A percentile compares a stretch with the other conserved stretches of the same genome.
Evolutionary conservation across 176 grass and related monocot genomes (phyloP).

Genomic region (Triticum monococcum): DNA sequence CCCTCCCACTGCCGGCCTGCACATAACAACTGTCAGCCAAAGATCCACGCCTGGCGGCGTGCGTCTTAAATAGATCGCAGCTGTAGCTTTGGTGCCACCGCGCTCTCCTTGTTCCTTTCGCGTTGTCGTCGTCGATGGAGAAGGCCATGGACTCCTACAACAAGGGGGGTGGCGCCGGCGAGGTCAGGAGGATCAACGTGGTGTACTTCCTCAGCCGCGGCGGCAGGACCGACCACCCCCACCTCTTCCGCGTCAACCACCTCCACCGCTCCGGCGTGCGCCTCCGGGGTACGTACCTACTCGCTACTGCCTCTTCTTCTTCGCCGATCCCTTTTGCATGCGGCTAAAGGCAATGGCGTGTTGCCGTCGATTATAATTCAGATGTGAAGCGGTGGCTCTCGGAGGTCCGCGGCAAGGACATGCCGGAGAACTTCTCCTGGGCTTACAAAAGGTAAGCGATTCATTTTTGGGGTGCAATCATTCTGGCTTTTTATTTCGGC

Average conservation of each 20-base stretch:
- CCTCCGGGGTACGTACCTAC: slow-evolving; percentile 43
- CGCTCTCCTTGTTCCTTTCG: not conserved
- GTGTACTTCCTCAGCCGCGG: slow-evolving; percentile 68
- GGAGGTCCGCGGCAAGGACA: slow-evolving; percentile 65
- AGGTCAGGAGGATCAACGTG: slow-evolving; percentile 59
- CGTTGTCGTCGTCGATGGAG: slow-evolving; percentile 16
- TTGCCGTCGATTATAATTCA: not conserved
- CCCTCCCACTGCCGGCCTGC: not conserved
- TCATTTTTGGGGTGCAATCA: not conserved
- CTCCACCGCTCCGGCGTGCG: slow-evolving; percentile 47
- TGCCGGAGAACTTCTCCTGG: slow-evolving; percentile 63
- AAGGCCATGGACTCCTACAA: slow-evolving; percentile 19
- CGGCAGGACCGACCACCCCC: slow-evolving; percentile 62
- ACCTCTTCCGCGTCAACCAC: slow-evolving; percentile 69
- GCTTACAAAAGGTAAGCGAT: slow-evolving; percentile 57
- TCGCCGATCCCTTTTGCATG: not conserved
- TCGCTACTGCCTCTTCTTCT: not conserved
- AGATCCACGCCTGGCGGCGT: not conserved
- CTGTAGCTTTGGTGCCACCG: slow-evolving; percentile 17
- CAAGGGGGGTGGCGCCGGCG: slow-evolving; percentile 23
- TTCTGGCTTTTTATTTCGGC: not conserved
- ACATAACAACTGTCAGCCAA: not conserved
- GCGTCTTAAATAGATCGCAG: slow-evolving; percentile 8
- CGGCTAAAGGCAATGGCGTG: not conserved
- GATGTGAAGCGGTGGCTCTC: slow-evolving; percentile 80